A percentile compares a stretch with the other conserved stretches of the same genome.
Conservation (phyloP, 495 filamentous ascomycete genomes). For the Cladorrhinum samala region DNA sequence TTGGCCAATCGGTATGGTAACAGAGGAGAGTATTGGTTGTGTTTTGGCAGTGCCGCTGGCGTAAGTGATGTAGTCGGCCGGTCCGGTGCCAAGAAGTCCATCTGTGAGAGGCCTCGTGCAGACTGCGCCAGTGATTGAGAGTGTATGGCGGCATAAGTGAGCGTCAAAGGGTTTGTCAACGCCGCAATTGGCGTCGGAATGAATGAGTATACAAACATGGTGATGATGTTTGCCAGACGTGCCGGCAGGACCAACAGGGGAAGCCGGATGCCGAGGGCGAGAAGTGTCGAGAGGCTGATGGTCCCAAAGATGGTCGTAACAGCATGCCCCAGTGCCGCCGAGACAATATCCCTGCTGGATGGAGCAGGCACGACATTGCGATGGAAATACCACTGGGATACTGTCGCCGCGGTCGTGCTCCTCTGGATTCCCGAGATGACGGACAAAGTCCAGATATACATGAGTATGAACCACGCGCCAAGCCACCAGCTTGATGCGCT, state of each 20-base stretch:
- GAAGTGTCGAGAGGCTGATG: conserved; percentile 75
- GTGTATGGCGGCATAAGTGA: conserved; percentile 93
- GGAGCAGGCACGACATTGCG: conserved; percentile 73
- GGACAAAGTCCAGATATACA: conserved; percentile 92
- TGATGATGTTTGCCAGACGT: conserved; percentile 56
- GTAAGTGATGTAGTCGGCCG: conserved; percentile 56
- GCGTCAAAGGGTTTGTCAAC: conserved; percentile 80
- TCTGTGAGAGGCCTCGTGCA: conserved; percentile 67
- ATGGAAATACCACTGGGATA: conserved; percentile 99
- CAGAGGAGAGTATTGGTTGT: conserved; percentile 38
- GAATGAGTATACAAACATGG: conserved; percentile 69
- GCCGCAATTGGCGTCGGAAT: conserved; percentile 77
- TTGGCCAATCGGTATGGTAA: conserved; percentile 83
- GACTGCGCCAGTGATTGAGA: conserved; percentile 71
- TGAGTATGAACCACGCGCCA: conserved; percentile 78
- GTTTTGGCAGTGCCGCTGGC: conserved; percentile 50
- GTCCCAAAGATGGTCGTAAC: conserved; percentile 85
- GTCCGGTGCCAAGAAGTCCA: conserved; percentile 62
- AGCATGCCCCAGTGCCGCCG: conserved; percentile 74
- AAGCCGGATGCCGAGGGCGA: conserved; percentile 74
- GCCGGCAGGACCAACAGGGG: conserved; percentile 79
- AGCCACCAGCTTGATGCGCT: conserved; percentile 87
- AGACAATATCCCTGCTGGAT: conserved; percentile 69
- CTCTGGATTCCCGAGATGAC: conserved; percentile 82
- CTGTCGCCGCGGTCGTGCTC: conserved; percentile 86